A percentile compares a stretch with the other conserved stretches of the same genome.
Evolutionary conservation across 1,284 basidiomycete species (phyloP).

Genomic region (Cryptococcus sp.): DNA sequence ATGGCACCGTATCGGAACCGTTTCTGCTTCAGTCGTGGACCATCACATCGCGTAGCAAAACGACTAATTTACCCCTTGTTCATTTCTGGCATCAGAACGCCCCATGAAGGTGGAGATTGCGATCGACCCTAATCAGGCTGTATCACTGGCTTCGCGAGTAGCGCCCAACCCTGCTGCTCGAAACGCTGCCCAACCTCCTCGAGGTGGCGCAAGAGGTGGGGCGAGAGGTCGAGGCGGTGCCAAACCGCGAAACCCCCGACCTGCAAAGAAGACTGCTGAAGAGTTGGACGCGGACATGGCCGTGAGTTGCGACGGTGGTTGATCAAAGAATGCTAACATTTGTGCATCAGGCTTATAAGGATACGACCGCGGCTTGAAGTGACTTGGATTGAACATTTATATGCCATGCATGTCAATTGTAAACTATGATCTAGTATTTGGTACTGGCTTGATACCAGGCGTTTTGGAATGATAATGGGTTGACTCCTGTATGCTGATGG

Average conservation of each 20-base stretch:
- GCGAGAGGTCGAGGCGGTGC: conserved; percentile 58
- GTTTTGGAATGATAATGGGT: conserved; percentile 36
- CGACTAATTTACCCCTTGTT: too few species aligned
- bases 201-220: conserved; percentile 25
- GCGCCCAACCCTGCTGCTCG: conserved; percentile 56
- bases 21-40: neutral
- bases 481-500: conserved; percentile 29
- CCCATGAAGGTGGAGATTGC: conserved; percentile 99
- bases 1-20: too few species aligned
- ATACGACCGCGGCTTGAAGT: conserved; percentile 24
- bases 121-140: conserved; percentile 78
- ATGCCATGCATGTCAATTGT: neutral
- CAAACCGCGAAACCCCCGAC: conserved; percentile 46
- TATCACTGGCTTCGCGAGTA: conserved; percentile 63
- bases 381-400: neutral
- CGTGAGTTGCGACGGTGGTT: conserved; percentile 59
- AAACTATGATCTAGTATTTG: conserved; percentile 1
- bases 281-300: conserved; percentile 65
- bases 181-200: conserved; percentile 38
- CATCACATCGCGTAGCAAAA: neutral
- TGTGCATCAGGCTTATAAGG: conserved; percentile 37
- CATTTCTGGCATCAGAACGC: conserved; percentile 65
- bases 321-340: neutral
- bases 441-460: conserved; percentile 38
- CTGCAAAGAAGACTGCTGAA: conserved; percentile 59